Conservation (phyloP, 208 protist species). For the Phytomonas francai region DNA sequence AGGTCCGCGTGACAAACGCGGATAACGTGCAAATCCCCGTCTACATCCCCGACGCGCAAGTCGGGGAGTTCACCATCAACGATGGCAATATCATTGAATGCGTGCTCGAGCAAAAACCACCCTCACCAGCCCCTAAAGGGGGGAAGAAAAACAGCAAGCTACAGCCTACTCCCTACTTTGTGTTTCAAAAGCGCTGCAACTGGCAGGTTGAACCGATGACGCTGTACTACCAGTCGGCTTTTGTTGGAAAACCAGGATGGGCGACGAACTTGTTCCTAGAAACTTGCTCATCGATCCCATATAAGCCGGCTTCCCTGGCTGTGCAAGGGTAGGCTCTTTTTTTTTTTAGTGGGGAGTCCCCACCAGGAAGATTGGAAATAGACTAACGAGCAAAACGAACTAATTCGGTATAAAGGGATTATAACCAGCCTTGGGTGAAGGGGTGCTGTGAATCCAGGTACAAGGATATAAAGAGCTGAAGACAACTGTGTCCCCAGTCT, state of each 20-base stretch:
- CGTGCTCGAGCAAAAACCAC: conserved; percentile 19
- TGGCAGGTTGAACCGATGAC: conserved; percentile 69
- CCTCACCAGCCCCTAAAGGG: neutral
- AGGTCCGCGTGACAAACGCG: conserved; percentile 30
- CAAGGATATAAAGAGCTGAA: too few relatives aligned
- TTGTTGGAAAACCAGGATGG: conserved; percentile 44
- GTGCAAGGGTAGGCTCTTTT: neutral
- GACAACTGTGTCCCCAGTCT: too few relatives aligned
- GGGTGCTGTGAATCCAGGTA: too few relatives aligned
- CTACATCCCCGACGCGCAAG: conserved; percentile 45
- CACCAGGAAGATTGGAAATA: too few relatives aligned
- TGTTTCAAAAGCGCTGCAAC: conserved; percentile 56
- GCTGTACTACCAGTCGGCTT: conserved; percentile 46
- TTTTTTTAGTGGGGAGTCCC: conserved; percentile 2
- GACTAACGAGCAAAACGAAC: too few relatives aligned
- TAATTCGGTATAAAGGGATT: too few relatives aligned
- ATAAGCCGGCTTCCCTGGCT: conserved; percentile 5
- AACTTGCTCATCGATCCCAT: conserved; percentile 40
- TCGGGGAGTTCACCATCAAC: conserved; percentile 57
- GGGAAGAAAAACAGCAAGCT: conserved; percentile 4
- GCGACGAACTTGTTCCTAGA: conserved; percentile 33
- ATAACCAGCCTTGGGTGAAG: too few relatives aligned
- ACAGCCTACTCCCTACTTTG: conserved; percentile 6
- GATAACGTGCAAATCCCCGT: conserved; percentile 22
- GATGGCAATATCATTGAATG: conserved; percentile 85